These are phyloP conservation scores for Neurospora africana DNA, from an alignment of 495 filamentous ascomycete genomes.

Conservation along the genomic window DNA sequence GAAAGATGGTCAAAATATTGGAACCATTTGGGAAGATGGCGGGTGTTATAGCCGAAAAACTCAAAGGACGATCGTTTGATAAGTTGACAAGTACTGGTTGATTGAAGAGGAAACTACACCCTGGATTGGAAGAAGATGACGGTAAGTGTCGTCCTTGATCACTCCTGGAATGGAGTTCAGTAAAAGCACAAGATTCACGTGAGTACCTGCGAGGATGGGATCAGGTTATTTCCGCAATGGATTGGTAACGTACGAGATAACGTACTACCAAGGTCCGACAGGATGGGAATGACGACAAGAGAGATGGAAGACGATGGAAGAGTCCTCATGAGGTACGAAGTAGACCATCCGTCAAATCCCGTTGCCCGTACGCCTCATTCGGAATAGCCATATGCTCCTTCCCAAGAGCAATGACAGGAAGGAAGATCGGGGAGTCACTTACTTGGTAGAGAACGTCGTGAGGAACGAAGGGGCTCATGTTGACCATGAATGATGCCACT, in stretches of 20 bases:
- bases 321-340: not conserved
- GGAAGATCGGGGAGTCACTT: not conserved
- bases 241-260: not conserved
- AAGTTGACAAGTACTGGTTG: not conserved
- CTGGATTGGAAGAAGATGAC: not conserved
- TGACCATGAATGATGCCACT: not conserved
- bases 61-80: not conserved
- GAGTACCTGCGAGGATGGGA: constrained; percentile 7
- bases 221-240: constrained; percentile 1
- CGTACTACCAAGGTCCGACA: not conserved
- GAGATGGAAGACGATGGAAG: not conserved
- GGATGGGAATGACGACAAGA: not conserved
- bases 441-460: not conserved
- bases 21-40: not conserved
- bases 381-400: not conserved
- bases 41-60: not conserved
- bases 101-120: constrained; percentile 14
- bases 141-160: too few relatives aligned
- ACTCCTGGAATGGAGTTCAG: not conserved
- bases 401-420: not conserved
- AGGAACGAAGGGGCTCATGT: not conserved
- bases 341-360: not conserved
- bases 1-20: not conserved
- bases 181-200: not conserved
- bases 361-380: not conserved